Base-by-base conservation (phyloP, 495 filamentous ascomycete genomes). In the Aspergillus affinis region DNA sequence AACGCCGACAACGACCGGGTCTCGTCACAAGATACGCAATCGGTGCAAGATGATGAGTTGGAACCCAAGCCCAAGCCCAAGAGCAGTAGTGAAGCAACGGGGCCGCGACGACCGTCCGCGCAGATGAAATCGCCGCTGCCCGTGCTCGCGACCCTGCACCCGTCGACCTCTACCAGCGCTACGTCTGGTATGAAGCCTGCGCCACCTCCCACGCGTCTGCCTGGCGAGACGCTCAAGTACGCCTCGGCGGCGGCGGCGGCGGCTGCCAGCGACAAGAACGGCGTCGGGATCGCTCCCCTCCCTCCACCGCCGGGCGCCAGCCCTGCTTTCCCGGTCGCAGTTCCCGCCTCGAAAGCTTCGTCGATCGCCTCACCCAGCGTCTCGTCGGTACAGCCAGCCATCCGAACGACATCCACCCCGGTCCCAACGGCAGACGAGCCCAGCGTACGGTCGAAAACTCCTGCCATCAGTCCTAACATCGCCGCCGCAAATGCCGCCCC, bases 241-340 rank as follows among this genome's bases (percentile, higher is more conserved):
- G 94, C 95, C 30, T 97, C 94, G 19, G 94, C 94, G 0, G 94
- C 94, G 0, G 95, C 94, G 0, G 95, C 94, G 0, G 94, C 94
- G 0, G 95, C 95, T 10, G 91, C 94, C 51, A 94, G 88, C 72
- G 92, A 96, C 70, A 95, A 93, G 70, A 88, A 78, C 65, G 83
- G 83, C 17, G 88, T 97, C 10, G 93, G 93, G n/a, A 96, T 97
- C 63, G 86, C 91, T 27, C 93, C 93, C 18, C 79, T 97, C 58
- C 93, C 93, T 23, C 92, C 93, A 49, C 93, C 93, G 67, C 91
- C 90, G n/a, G 87, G 87, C 54, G 69, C 80, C 32, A 72, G 81
- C 62, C 73, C 79, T 61, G 71, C 78, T 45, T 75, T 76, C 61
- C 79, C 76, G 10, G 55, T 69, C 61, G 73, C 72, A n/a, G 55